phyloP scores from a whole-genome alignment of 1,139 yeast species.

The Eremothecium cymbalariae region DNA sequence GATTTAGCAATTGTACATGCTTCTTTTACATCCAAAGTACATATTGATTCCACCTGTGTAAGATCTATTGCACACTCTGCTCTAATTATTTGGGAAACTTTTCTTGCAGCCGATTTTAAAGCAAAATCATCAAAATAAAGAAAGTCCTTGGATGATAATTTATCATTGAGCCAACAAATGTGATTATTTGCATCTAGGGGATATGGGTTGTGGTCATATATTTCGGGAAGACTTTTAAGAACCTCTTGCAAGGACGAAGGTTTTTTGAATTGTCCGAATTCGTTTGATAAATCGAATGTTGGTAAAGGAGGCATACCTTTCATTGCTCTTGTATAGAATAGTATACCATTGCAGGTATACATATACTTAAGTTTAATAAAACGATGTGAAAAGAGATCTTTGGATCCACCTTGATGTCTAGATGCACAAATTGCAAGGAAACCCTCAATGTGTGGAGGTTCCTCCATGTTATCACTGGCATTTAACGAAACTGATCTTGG shows the following conservation, averaged over 20 bases:
- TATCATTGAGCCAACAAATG: conserved; percentile 51
- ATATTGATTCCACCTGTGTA: conserved; percentile 35
- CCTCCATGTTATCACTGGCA: conserved; percentile 29
- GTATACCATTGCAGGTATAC: conserved; percentile 50
- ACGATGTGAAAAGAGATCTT: conserved; percentile 3
- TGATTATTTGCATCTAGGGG: conserved; percentile 42
- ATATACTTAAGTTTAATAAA: conserved; percentile 51
- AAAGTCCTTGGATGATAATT: conserved; percentile 36
- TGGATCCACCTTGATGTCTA: conserved; percentile 24
- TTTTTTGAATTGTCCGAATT: conserved; percentile 25
- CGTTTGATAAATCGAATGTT: conserved; percentile 28
- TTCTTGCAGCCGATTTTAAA: conserved; percentile 53
- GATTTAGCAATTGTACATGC: conserved; percentile 16
- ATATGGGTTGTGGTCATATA: conserved; percentile 46
- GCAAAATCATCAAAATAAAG: conserved; percentile 48
- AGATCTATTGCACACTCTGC: conserved; percentile 60
- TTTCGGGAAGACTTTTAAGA: conserved; percentile 30
- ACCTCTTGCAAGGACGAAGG: conserved; percentile 18
- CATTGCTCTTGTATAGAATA: conserved; percentile 50
- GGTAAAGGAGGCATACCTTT: conserved; percentile 58
- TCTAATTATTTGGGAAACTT: conserved; percentile 46
- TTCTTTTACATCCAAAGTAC: conserved; percentile 30
- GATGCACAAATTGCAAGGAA: conserved; percentile 54
- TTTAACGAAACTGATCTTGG: conserved; percentile 31
- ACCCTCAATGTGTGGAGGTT: conserved; percentile 72